Evolutionary conservation across 495 filamentous ascomycete genomes (phyloP), one percentile per base, ranked within the genome.

Genomic region (Chlorociboria aeruginascens): DNA sequence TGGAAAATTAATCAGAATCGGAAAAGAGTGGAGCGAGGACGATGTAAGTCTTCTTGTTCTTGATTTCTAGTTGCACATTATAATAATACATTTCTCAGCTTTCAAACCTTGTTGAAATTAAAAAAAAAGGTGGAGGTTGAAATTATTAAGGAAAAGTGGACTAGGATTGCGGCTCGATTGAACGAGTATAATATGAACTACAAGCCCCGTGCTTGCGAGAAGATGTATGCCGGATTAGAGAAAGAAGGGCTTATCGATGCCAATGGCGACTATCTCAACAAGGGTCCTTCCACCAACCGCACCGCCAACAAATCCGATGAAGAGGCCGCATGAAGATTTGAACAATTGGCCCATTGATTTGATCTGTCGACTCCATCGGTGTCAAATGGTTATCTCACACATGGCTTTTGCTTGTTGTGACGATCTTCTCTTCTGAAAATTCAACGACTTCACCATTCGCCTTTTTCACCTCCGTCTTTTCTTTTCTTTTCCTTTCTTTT

Each of bases 241-340:
- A n/a, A 46, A 46, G 43, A 46, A 46, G 31, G 32, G 43, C 16
- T 20, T 8, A n/a, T 46, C 43, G 32, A 36, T 29, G 32, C 43
- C 29, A 36, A 32, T 13, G 43, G 43, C 33, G 6, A 8, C 9
- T 46, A 46, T 17, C 10, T 25, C 20, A 29, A 1, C 13, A 14
- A 8, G 4, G 29, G 31, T 17, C 8, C 20, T 28, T 1, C 28
- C 14, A 29, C 40, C 31, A 29, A 11, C 31, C 3, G 6, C 14
- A 29, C 6, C 32, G 30, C 43, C 36, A 25, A 8, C 20, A 13
- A 2, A 17, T 31, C 7, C 13, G 32, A 34, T 1, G 32, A 16
- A 11, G 32, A 11, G 13, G n/a, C 6, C n/a, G 20, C 20, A n/a
- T 9, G 17, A 28, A n/a, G 32, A 46, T 25, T 25, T 4, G 20